Percentiles rank a stretch among this genome's conserved stretches.
phyloP scores from a whole-genome alignment of 306 rosid species.

The Glycyrrhiza uralensis region DNA sequence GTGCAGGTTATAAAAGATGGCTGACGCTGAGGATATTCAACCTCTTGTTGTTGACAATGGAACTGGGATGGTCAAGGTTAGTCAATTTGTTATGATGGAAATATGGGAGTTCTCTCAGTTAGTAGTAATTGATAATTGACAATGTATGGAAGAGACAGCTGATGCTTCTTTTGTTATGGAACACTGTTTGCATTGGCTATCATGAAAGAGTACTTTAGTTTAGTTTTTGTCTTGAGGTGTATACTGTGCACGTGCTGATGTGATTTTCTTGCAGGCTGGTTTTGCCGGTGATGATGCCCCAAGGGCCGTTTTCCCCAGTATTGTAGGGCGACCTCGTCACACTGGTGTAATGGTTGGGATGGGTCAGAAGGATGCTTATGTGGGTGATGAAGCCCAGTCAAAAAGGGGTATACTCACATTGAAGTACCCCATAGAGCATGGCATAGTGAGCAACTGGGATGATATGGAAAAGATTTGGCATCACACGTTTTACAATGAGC shows the following conservation, averaged over 20 bases:
- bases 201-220: background rate
- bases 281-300: conserved; percentile 47
- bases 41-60: conserved; percentile 49
- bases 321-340: conserved; percentile 42
- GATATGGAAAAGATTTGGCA: too few species aligned
- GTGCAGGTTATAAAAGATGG: conserved; percentile 31
- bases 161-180: background rate
- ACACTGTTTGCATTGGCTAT: background rate
- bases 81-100: background rate
- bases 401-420: conserved; percentile 38
- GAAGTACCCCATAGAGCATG: conserved; percentile 51
- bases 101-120: background rate
- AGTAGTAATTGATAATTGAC: background rate
- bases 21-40: conserved; percentile 33
- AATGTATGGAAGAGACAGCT: background rate
- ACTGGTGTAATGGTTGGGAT: conserved; percentile 41
- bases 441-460: too few species aligned
- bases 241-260: background rate
- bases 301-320: conserved; percentile 42
- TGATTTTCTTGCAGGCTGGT: conserved; percentile 29
- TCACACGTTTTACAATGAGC: too few species aligned
- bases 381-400: conserved; percentile 45
- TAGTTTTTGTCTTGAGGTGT: too few species aligned
- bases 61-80: conserved; percentile 45
- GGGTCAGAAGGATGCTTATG: background rate